phyloP scores from a whole-genome alignment of 306 rosid genomes.

The Psophocarpus tetragonolobus region DNA sequence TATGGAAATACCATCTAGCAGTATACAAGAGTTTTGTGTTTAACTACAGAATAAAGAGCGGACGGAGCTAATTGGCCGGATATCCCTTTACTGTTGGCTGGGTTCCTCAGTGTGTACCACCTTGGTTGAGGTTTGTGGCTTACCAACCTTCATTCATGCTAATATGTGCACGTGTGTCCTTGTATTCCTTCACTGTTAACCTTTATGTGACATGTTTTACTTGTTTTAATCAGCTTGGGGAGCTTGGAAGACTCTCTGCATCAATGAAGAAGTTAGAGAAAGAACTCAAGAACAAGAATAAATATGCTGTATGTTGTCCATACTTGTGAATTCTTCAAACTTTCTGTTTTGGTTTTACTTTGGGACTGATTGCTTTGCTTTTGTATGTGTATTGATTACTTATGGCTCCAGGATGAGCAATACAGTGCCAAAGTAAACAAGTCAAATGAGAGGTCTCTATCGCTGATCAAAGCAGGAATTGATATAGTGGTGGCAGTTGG shows the following conservation, averaged over 20 bases:
- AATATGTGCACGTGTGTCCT: neutral
- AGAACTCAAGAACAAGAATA: constrained; percentile 65
- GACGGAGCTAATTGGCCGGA: constrained; percentile 72
- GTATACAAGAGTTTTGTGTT: constrained; percentile 23
- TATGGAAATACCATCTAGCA: neutral
- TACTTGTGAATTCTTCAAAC: neutral
- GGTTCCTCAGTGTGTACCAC: constrained; percentile 79
- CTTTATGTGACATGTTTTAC: constrained; percentile 22
- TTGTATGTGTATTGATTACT: neutral
- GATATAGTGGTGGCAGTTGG: constrained; percentile 90
- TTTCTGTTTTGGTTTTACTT: neutral
- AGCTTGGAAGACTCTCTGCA: constrained; percentile 88
- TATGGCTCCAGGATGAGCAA: constrained; percentile 65
- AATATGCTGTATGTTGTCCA: constrained; percentile 65
- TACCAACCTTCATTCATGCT: constrained; percentile 17
- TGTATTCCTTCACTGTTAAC: neutral
- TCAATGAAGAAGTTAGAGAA: constrained; percentile 86
- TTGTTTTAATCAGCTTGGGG: constrained; percentile 68
- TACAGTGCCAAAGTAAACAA: constrained; percentile 68
- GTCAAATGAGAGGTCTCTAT: constrained; percentile 83
- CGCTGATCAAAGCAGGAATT: constrained; percentile 77
- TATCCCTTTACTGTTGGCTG: constrained; percentile 92
- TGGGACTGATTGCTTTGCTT: neutral
- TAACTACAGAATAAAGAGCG: constrained; percentile 77
- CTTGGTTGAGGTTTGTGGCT: constrained; percentile 78